A percentile compares a stretch with the other conserved stretches of the same genome.
These are phyloP conservation scores for Atkinsonella hypoxylon DNA, from an alignment of 2,329 filamentous ascomycete genomes.

Conservation along the genomic window DNA sequence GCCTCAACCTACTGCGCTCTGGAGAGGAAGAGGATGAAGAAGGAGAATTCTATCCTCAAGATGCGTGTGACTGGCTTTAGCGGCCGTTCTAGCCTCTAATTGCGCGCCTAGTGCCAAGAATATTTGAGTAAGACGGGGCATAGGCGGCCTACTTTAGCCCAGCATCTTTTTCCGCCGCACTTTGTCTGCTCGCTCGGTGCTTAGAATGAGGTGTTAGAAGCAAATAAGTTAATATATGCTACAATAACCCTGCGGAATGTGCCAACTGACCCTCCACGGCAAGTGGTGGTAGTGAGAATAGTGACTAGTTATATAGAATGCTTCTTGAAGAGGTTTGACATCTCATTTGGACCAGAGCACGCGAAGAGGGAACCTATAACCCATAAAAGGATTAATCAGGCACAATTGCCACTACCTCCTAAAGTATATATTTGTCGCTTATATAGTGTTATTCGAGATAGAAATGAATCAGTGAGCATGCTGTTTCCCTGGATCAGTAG, in stretches of 20 bases:
- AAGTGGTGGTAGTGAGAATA: not conserved
- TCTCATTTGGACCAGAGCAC: not conserved
- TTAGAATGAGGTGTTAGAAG: not conserved
- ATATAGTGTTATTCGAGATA: not conserved
- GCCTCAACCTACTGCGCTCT: slow-evolving; percentile 2
- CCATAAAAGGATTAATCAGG: not conserved
- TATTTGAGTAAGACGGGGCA: not conserved
- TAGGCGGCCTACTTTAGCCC: not conserved
- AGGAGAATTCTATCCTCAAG: not conserved
- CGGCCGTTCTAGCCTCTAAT: not conserved
- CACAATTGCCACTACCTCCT: not conserved
- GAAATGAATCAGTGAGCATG: not conserved
- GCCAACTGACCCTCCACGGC: not conserved
- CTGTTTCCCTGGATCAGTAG: not conserved
- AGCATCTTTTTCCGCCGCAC: not conserved
- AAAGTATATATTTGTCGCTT: not conserved
- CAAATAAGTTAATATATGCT: not conserved
- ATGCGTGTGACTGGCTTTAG: not conserved
- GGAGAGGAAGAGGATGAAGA: not conserved
- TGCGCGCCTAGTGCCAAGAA: not conserved
- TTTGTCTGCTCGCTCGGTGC: not conserved
- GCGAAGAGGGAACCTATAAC: not conserved
- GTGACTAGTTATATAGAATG: not conserved
- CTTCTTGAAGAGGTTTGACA: not conserved
- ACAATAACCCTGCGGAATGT: not conserved